Percentiles rank a stretch among this genome's conserved stretches.
These are phyloP conservation scores for Tricholoma hemisulphureum DNA, from an alignment of 768 basidiomycete species.

Conservation along the genomic window DNA sequence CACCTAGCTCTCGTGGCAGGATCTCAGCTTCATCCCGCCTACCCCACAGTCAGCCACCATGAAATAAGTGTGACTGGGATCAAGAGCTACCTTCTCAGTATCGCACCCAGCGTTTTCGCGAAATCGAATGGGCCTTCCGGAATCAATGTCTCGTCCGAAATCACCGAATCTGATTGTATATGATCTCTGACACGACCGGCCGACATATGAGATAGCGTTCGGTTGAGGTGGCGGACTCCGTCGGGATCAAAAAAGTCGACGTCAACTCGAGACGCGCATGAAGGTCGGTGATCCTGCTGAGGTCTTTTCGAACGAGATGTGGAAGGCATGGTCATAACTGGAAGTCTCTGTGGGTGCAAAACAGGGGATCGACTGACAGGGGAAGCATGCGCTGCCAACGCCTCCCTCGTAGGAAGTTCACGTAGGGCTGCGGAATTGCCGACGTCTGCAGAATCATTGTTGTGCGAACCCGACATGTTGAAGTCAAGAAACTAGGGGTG, in stretches of 20 bases:
- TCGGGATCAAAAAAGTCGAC: slow-evolving; percentile 13
- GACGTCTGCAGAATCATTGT: not conserved
- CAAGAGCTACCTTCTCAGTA: slow-evolving; percentile 30
- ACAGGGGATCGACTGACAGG: not conserved
- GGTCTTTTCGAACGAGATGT: slow-evolving; percentile 4
- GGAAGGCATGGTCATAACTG: not conserved
- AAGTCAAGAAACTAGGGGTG: not conserved
- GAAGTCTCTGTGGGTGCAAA: not conserved
- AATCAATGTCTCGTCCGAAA: slow-evolving; percentile 21
- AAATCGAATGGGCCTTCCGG: slow-evolving; percentile 34
- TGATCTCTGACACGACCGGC: not conserved
- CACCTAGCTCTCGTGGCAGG: slow-evolving; percentile 51
- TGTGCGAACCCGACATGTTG: not conserved
- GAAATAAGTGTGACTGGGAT: not conserved
- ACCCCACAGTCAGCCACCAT: not conserved
- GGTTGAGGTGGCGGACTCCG: slow-evolving; percentile 1
- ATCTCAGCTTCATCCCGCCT: slow-evolving; percentile 19
- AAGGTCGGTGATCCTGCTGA: not conserved
- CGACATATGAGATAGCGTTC: slow-evolving; percentile 1
- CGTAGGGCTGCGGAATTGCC: slow-evolving; percentile 9
- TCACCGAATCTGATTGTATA: not conserved
- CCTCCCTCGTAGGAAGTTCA: slow-evolving; percentile 14
- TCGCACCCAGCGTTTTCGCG: slow-evolving; percentile 31
- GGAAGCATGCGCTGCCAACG: slow-evolving; percentile 9
- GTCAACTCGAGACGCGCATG: slow-evolving; percentile 2